Percentiles rank a stretch among this genome's conserved stretches.
Evolutionary conservation across 176 grass and related monocot species (phyloP).

Genomic region (Eleusine coracana): DNA sequence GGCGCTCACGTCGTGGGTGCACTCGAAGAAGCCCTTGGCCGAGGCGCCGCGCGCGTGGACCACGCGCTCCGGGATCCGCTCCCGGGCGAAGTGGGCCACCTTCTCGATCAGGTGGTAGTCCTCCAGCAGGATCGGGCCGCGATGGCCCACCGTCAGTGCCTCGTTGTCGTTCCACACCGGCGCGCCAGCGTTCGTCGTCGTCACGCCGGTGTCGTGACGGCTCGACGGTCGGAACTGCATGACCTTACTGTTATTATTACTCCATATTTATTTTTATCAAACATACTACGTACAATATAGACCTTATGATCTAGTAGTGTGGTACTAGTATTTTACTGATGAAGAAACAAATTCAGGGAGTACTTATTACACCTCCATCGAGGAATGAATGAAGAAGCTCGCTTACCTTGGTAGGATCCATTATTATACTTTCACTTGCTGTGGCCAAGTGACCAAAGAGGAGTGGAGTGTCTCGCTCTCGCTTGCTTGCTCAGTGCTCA

Average conservation of each 20-base stretch:
- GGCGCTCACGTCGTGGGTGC: slow-evolving; percentile 63
- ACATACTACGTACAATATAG: too few species aligned
- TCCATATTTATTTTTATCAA: too few species aligned
- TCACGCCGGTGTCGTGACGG: slow-evolving; percentile 62
- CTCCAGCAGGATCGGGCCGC: slow-evolving; percentile 77
- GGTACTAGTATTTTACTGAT: not conserved
- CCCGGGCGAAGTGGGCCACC: slow-evolving; percentile 78
- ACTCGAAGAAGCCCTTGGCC: slow-evolving; percentile 94
- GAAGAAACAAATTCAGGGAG: not conserved
- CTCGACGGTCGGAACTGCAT: slow-evolving; percentile 89
- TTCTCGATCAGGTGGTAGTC: slow-evolving; percentile 94
- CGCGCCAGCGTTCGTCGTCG: slow-evolving; percentile 79
- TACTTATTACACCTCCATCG: too few species aligned
- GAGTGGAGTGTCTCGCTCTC: slow-evolving; percentile 32
- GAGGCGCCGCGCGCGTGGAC: slow-evolving; percentile 81
- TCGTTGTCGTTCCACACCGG: slow-evolving; percentile 96
- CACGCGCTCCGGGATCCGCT: slow-evolving; percentile 90
- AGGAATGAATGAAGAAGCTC: not conserved
- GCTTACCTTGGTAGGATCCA: slow-evolving; percentile 51
- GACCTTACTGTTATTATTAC: too few species aligned
- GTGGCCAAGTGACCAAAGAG: not conserved
- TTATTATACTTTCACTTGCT: not conserved
- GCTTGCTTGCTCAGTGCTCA: not conserved
- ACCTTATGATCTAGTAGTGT: too few species aligned
- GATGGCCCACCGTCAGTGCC: slow-evolving; percentile 72